phyloP scores from a whole-genome alignment of 768 basidiomycete genomes.

The Suillus ampliporus region DNA sequence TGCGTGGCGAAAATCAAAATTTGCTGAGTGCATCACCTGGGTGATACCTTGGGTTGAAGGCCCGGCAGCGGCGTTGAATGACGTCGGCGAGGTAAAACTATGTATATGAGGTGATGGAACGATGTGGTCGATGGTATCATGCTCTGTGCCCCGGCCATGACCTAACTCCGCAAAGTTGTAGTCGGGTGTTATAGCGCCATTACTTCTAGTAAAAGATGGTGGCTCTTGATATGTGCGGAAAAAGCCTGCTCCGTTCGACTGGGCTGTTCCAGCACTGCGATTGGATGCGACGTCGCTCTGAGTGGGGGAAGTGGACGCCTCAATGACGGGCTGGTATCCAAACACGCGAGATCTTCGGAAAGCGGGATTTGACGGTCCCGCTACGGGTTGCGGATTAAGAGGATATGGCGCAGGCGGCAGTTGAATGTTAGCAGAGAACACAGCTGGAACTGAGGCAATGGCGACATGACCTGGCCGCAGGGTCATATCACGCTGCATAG shows the following conservation, averaged over 20 bases:
- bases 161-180: constrained; percentile 79
- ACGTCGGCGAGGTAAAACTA: constrained; percentile 25
- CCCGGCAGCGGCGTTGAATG: constrained; percentile 26
- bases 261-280: constrained; percentile 55
- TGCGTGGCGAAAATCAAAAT: constrained; percentile 26
- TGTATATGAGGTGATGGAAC: constrained; percentile 28
- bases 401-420: constrained; percentile 20
- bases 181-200: constrained; percentile 72
- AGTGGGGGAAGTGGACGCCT: constrained; percentile 62
- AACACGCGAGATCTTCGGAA: constrained; percentile 47
- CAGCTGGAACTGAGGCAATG: constrained; percentile 12
- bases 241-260: constrained; percentile 63
- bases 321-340: constrained; percentile 63
- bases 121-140: constrained; percentile 19
- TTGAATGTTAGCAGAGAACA: background rate
- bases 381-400: constrained; percentile 39
- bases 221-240: constrained; percentile 64
- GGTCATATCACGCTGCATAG: constrained; percentile 36
- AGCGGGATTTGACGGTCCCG: constrained; percentile 44
- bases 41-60: constrained; percentile 37
- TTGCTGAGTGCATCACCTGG: constrained; percentile 42
- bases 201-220: constrained; percentile 46
- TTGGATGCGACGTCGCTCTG: constrained; percentile 66
- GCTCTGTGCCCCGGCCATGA: constrained; percentile 62
- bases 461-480: constrained; percentile 26